A percentile compares a stretch with the other conserved stretches of the same genome.
phyloP scores from a whole-genome alignment of 1,139 yeast genomes.

The Yamadazyma sp. region DNA sequence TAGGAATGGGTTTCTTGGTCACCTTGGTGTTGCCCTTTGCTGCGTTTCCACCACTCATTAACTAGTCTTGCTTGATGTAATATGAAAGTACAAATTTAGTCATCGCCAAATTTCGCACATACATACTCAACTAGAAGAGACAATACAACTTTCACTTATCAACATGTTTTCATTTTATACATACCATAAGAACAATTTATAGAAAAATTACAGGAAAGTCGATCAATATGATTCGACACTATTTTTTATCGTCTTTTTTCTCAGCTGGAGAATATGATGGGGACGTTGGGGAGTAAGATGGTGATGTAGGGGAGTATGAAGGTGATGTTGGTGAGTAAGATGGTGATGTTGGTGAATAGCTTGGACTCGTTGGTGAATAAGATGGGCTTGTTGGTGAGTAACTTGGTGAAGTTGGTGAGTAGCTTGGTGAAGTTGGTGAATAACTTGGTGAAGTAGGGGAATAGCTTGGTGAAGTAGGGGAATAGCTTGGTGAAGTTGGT shows the following conservation, averaged over 20 bases:
- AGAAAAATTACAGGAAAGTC: constrained; percentile 1
- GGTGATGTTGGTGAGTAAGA: constrained; percentile 76
- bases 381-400: constrained; percentile 76
- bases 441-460: constrained; percentile 72
- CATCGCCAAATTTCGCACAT: constrained; percentile 4
- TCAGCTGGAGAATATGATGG: constrained; percentile 53
- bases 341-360: constrained; percentile 74
- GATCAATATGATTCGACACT: neutral
- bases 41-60: neutral
- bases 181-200: constrained; percentile 7
- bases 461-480: constrained; percentile 53
- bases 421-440: constrained; percentile 72
- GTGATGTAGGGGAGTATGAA: constrained; percentile 72
- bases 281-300: constrained; percentile 62
- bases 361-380: constrained; percentile 72
- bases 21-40: neutral
- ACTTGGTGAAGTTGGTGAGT: constrained; percentile 69
- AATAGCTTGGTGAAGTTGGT: constrained; percentile 71
- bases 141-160: no score
- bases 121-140: neutral
- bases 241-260: constrained; percentile 10
- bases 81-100: neutral
- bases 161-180: constrained; percentile 2
- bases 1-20: neutral
- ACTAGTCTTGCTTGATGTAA: neutral